These are phyloP conservation scores for Fusarium euwallaceae DNA, from an alignment of 2,329 filamentous ascomycete species.

Conservation along the genomic window DNA sequence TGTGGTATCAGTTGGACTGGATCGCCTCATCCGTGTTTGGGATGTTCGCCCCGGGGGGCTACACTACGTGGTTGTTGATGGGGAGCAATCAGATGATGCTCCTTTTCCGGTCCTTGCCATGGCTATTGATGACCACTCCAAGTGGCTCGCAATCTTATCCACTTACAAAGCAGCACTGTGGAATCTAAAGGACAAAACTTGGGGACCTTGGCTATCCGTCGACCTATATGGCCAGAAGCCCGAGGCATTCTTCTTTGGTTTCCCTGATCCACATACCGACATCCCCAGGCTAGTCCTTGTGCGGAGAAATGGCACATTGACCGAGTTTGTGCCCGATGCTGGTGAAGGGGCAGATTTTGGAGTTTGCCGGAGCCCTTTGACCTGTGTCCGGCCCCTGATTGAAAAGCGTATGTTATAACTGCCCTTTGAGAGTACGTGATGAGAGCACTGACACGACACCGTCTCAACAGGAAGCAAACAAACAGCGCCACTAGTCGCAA, in stretches of 20 bases:
- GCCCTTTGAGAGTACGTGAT: neutral
- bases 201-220: slow-evolving; percentile 67
- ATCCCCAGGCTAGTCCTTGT: slow-evolving; percentile 70
- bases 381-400: slow-evolving; percentile 62
- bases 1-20: slow-evolving; percentile 77
- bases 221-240: slow-evolving; percentile 67
- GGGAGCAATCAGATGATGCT: slow-evolving; percentile 57
- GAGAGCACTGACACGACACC: neutral
- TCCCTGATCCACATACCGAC: slow-evolving; percentile 50
- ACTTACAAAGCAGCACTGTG: slow-evolving; percentile 71
- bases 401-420: slow-evolving; percentile 57
- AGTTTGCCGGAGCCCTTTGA: slow-evolving; percentile 66
- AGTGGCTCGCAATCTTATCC: slow-evolving; percentile 76
- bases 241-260: slow-evolving; percentile 74
- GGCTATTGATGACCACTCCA: slow-evolving; percentile 73
- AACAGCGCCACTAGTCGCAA: slow-evolving; percentile 29
- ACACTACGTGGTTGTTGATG: slow-evolving; percentile 58
- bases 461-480: slow-evolving; percentile 27
- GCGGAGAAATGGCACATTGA: slow-evolving; percentile 73
- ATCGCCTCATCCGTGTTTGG: slow-evolving; percentile 77
- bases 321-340: slow-evolving; percentile 66
- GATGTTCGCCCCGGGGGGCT: slow-evolving; percentile 62
- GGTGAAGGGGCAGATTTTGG: slow-evolving; percentile 56
- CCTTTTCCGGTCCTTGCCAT: slow-evolving; percentile 73
- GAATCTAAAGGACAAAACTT: slow-evolving; percentile 69